Conservation (phyloP, 1,139 yeast species). For the Candida pseudoviswanathii region DNA sequence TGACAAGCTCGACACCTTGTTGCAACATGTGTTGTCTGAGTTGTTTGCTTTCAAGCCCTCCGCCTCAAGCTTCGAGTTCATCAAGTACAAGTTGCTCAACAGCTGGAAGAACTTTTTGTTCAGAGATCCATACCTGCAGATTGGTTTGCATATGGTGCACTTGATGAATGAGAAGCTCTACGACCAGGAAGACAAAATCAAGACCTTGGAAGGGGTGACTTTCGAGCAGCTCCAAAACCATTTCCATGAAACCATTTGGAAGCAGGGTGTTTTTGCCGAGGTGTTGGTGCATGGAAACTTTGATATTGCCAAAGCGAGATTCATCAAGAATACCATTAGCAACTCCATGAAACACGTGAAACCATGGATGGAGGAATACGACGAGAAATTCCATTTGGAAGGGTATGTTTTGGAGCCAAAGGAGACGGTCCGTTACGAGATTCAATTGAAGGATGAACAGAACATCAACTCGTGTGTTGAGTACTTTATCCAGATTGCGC, state of each 20-base stretch:
- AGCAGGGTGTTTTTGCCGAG: slow-evolving; percentile 61
- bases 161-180: slow-evolving; percentile 74
- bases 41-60: slow-evolving; percentile 54
- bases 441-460: slow-evolving; percentile 58
- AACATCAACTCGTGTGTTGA: slow-evolving; percentile 88
- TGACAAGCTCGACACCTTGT: slow-evolving; percentile 69
- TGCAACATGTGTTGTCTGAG: slow-evolving; percentile 59
- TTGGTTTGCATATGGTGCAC: slow-evolving; percentile 61
- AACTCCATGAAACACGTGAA: slow-evolving; percentile 23
- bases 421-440: slow-evolving; percentile 51
- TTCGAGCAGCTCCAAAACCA: slow-evolving; percentile 52
- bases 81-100: slow-evolving; percentile 65
- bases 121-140: slow-evolving; percentile 74
- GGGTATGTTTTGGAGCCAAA: slow-evolving; percentile 47
- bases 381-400: slow-evolving; percentile 28
- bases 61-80: slow-evolving; percentile 60
- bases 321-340: slow-evolving; percentile 24
- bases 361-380: slow-evolving; percentile 44
- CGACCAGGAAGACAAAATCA: slow-evolving; percentile 61
- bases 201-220: slow-evolving; percentile 47
- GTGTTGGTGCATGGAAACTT: slow-evolving; percentile 81
- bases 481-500: slow-evolving; percentile 70
- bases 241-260: slow-evolving; percentile 43
- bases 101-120: slow-evolving; percentile 71
- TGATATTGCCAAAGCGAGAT: slow-evolving; percentile 52